Evolutionary conservation across 306 rosid species (phyloP).

Genomic region (Vicia faba): DNA sequence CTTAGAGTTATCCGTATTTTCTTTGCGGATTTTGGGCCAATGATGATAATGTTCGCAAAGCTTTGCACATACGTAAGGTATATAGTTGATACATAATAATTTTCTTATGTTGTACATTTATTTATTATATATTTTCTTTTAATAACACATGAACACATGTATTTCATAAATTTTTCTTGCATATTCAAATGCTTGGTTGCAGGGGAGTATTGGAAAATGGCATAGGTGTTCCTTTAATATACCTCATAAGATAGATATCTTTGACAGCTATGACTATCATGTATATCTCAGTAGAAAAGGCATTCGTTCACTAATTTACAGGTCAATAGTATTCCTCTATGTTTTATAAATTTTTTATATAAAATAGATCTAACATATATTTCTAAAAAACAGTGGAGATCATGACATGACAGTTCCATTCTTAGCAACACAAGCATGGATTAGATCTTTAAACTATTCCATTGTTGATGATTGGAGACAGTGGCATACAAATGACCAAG

Average conservation of each 20-base stretch:
- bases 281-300: constrained; percentile 55
- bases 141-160: not conserved
- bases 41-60: constrained; percentile 53
- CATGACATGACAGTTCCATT: constrained; percentile 49
- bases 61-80: constrained; percentile 55
- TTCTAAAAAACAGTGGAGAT: constrained; percentile 48
- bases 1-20: constrained; percentile 35
- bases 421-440: constrained; percentile 61
- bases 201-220: constrained; percentile 57
- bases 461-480: constrained; percentile 64
- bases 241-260: not conserved
- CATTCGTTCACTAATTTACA: constrained; percentile 53
- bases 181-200: not conserved
- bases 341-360: not conserved
- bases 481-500: constrained; percentile 47
- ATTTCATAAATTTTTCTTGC: not conserved
- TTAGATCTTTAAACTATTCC: constrained; percentile 52
- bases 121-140: not conserved
- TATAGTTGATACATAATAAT: constrained; percentile 13
- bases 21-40: constrained; percentile 62
- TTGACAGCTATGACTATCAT: constrained; percentile 36
- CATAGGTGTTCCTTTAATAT: constrained; percentile 30
- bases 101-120: not conserved
- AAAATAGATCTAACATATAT: not conserved
- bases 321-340: constrained; percentile 30